Evolutionary conservation across 228 moss, liverwort and hornwort species (phyloP).

Genomic region (Sphagnum magellanicum): DNA sequence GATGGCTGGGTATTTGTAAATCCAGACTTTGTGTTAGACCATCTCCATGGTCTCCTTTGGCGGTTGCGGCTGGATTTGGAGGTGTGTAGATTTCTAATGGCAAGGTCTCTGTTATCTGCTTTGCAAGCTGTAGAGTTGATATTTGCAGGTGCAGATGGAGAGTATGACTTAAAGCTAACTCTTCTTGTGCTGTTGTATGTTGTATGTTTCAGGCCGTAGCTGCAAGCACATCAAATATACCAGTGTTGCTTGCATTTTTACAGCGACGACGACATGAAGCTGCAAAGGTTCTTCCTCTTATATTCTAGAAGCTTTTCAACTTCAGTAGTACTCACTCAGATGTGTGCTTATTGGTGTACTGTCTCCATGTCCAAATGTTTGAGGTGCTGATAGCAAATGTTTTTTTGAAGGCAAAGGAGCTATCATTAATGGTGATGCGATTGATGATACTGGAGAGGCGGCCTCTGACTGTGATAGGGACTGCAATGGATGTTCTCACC

Average conservation of each 20-base stretch:
- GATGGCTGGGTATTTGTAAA: constrained; percentile 84
- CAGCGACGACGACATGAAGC: constrained; percentile 82
- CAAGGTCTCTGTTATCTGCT: too few species aligned
- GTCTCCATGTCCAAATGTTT: too few species aligned
- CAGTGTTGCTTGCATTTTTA: constrained; percentile 72
- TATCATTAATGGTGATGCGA: constrained; percentile 73
- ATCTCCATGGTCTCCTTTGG: constrained; percentile 78
- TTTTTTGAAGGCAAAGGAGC: constrained; percentile 65
- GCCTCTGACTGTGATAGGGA: constrained; percentile 69
- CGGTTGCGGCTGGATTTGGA: constrained; percentile 84
- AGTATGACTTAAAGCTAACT: neutral
- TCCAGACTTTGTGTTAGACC: constrained; percentile 87
- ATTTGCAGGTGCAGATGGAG: too few species aligned
- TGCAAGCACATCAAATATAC: constrained; percentile 82
- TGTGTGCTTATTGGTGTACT: too few species aligned
- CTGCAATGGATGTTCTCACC: constrained; percentile 88
- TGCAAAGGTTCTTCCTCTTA: constrained; percentile 41
- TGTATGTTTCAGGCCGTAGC: constrained; percentile 63
- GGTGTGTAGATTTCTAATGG: constrained; percentile 26
- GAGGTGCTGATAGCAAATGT: too few species aligned
- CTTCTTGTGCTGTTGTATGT: neutral
- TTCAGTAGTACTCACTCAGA: too few species aligned
- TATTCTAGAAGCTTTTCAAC: too few species aligned
- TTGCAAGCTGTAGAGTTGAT: too few species aligned
- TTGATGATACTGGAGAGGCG: constrained; percentile 91